Evolutionary conservation across 768 basidiomycete species (phyloP).

Genomic region (Sarcodon sp.): DNA sequence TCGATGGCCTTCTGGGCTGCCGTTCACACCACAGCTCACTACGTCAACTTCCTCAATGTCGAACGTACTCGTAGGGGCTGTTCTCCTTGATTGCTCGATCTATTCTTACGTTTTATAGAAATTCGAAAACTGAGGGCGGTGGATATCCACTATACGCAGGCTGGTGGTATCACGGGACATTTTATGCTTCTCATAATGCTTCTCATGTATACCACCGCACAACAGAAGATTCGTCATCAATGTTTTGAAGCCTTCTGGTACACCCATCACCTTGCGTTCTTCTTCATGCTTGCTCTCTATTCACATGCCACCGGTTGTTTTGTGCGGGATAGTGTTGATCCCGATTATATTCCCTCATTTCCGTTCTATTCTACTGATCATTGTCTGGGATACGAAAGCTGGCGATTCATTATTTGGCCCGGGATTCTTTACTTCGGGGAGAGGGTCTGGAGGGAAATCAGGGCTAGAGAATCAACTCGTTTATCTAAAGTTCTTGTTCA

Average conservation of each 20-base stretch:
- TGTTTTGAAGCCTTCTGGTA: conserved; percentile 98
- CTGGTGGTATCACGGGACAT: conserved; percentile 91
- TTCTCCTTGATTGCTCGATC: background rate
- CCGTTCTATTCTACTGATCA: conserved; percentile 84
- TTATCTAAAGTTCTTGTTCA: conserved; percentile 83
- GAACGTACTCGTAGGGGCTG: conserved; percentile 61
- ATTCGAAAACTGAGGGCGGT: conserved; percentile 67
- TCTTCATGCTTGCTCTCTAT: conserved; percentile 87
- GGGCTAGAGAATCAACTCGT: conserved; percentile 64
- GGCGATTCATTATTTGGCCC: conserved; percentile 89
- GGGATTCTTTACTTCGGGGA: conserved; percentile 85
- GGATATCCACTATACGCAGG: conserved; percentile 78
- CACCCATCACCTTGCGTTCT: conserved; percentile 89
- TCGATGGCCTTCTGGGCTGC: conserved; percentile 88
- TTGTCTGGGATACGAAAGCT: conserved; percentile 85
- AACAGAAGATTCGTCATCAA: conserved; percentile 76
- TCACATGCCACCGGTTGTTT: conserved; percentile 91
- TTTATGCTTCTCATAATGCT: conserved; percentile 94
- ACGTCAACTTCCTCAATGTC: conserved; percentile 88
- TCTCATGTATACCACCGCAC: conserved; percentile 85
- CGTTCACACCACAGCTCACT: conserved; percentile 90
- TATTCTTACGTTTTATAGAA: conserved; percentile 31
- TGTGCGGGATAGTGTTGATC: conserved; percentile 72
- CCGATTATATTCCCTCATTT: conserved; percentile 58
- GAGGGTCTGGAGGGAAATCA: conserved; percentile 71